These are phyloP conservation scores for Picochlorum sp. DNA, from an alignment of 139 green algal species.

Conservation along the genomic window DNA sequence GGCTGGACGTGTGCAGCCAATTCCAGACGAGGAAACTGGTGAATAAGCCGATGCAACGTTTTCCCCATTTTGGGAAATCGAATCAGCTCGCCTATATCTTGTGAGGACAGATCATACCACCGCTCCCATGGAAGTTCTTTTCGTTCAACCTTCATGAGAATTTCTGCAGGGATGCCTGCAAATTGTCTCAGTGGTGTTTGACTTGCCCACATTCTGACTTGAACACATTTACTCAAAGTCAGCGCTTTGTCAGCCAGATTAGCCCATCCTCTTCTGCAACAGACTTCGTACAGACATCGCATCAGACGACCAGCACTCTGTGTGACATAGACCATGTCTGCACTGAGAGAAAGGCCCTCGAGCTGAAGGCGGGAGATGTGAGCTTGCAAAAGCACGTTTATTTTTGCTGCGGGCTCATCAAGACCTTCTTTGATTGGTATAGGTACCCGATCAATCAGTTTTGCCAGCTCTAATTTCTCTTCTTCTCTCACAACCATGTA, in stretches of 20 bases:
- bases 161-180: slow-evolving; percentile 59
- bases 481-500: slow-evolving; percentile 90
- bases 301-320: slow-evolving; percentile 86
- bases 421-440: slow-evolving; percentile 96
- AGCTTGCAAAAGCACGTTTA: slow-evolving; percentile 94
- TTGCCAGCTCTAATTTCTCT: slow-evolving; percentile 97
- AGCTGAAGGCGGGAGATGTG: slow-evolving; percentile 93
- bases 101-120: slow-evolving; percentile 86
- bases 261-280: slow-evolving; percentile 87
- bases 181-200: slow-evolving; percentile 89
- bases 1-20: slow-evolving; percentile 89
- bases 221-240: slow-evolving; percentile 90
- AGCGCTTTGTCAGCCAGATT: slow-evolving; percentile 77
- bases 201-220: slow-evolving; percentile 78
- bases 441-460: slow-evolving; percentile 94
- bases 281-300: slow-evolving; percentile 95
- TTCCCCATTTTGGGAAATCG: slow-evolving; percentile 93
- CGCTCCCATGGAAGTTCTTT: slow-evolving; percentile 95
- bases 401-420: slow-evolving; percentile 94
- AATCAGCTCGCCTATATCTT: slow-evolving; percentile 92
- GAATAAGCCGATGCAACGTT: slow-evolving; percentile 84
- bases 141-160: slow-evolving; percentile 71
- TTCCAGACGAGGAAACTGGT: slow-evolving; percentile 93
- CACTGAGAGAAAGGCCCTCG: slow-evolving; percentile 82
- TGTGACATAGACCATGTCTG: slow-evolving; percentile 97